Base-by-base conservation (phyloP, 75 land plant genomes). In the Cryptomeria japonica region DNA sequence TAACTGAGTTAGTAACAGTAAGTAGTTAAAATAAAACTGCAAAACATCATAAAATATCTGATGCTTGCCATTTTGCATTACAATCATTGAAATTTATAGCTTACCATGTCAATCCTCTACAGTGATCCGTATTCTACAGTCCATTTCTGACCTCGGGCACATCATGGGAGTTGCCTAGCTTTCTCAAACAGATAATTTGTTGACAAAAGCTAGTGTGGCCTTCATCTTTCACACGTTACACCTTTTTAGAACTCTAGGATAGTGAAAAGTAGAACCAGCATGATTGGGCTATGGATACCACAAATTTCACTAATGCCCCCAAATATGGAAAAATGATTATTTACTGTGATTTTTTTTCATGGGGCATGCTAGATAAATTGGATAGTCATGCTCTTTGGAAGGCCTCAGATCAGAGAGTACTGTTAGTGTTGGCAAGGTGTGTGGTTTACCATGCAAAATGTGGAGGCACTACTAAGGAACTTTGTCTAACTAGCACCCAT, bases 81-180 rank as follows among this genome's bases (percentile, higher is more conserved):
- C n/a, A 22, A 37, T 42, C 10, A 80, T 80, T n/a, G 83, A 9
- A 42, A 8, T 42, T 80, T 42, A n/a, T 47, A 80, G 42, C 39
- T 80, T 19, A 80, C 25, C 83, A 80, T 42, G 83, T 80, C 42
- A 80, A 42, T 80, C 49, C 83, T 80, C 83, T 80, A 80, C 12
- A 39, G 10, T 80, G 7, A 70, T 28, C n/a, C 25, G 46, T 80
- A 80, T 80, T 41, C n/a, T 80, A 80, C 83, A 80, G 22, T 42
- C 47, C 47, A 31, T 42, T 39, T 80, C 47, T 80, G 83, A 80
- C 83, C 83, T 80, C 42, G 41, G 25, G 46, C 15, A 41, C 80
- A 77, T 37, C 73, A 70, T 70, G 73, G 32, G 28, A 77, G 80
- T 77, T 77, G 16, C 80, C 46, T 80, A 19, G 44, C 11, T 42